A percentile compares a stretch with the other conserved stretches of the same genome.
These are phyloP conservation scores for Cucurbita moschata DNA, from an alignment of 306 rosid species.

Conservation along the genomic window DNA sequence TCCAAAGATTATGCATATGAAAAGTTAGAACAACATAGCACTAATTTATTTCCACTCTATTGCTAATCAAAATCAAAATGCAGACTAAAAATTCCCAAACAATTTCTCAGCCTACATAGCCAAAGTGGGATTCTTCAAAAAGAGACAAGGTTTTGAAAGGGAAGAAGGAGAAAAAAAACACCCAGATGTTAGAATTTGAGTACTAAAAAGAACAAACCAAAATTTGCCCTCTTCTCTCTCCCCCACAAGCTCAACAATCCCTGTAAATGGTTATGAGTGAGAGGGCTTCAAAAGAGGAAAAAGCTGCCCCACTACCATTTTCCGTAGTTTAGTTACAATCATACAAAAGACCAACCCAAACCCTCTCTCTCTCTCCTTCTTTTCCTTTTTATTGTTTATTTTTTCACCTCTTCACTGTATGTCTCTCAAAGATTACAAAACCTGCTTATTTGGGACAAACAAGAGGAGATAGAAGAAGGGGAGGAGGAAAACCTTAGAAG, in stretches of 20 bases:
- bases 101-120: background rate
- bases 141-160: background rate
- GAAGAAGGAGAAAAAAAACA: background rate
- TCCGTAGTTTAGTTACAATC: conserved; percentile 1
- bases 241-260: background rate
- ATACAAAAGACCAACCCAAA: conserved; percentile 5
- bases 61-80: too few relatives aligned
- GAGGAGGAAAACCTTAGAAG: background rate
- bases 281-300: background rate
- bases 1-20: too few relatives aligned
- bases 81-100: background rate
- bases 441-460: conserved; percentile 26
- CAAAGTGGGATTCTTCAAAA: background rate
- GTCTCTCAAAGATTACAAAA: conserved; percentile 17
- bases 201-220: background rate
- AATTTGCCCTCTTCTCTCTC: background rate
- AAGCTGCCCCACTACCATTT: conserved; percentile 8
- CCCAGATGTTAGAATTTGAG: background rate
- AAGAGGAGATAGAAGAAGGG: conserved; percentile 8
- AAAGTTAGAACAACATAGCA: too few relatives aligned
- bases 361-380: conserved; percentile 4
- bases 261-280: background rate
- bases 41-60: too few relatives aligned
- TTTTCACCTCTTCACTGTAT: background rate
- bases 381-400: background rate